Conservation (phyloP, 1,284 basidiomycete genomes). For the Amylostereum areolatum region DNA sequence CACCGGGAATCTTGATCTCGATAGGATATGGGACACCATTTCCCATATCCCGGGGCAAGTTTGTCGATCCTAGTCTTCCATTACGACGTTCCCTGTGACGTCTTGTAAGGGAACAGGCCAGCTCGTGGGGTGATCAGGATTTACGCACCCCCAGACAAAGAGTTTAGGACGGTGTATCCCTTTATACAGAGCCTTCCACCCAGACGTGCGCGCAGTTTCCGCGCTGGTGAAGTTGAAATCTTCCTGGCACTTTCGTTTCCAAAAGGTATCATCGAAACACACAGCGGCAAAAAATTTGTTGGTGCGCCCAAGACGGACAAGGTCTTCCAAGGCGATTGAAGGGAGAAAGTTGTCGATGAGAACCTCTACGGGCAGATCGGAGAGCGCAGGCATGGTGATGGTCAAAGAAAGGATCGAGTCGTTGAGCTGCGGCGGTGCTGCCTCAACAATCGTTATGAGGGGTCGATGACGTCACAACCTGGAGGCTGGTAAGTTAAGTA, state of each 20-base stretch:
- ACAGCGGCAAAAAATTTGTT: conserved; percentile 52
- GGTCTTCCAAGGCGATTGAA: conserved; percentile 47
- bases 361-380: conserved; percentile 63
- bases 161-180: conserved; percentile 54
- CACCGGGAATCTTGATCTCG: conserved; percentile 49
- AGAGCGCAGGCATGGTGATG: no score
- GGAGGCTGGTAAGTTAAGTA: no score
- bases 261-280: conserved; percentile 72
- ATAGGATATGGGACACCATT: conserved; percentile 57
- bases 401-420: no score
- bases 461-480: no score
- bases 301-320: conserved; percentile 52
- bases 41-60: conserved; percentile 29
- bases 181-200: conserved; percentile 77
- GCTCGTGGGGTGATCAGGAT: background rate
- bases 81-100: conserved; percentile 46
- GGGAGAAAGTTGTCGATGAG: conserved; percentile 71
- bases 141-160: conserved; percentile 77
- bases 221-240: conserved; percentile 77
- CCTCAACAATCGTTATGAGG: no score
- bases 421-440: no score
- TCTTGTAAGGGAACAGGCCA: background rate
- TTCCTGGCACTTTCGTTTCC: conserved; percentile 63
- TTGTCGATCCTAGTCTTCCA: conserved; percentile 52
- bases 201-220: conserved; percentile 62